phyloP scores from a whole-genome alignment of 352 stramenopile species.

The Pythium volutum region DNA sequence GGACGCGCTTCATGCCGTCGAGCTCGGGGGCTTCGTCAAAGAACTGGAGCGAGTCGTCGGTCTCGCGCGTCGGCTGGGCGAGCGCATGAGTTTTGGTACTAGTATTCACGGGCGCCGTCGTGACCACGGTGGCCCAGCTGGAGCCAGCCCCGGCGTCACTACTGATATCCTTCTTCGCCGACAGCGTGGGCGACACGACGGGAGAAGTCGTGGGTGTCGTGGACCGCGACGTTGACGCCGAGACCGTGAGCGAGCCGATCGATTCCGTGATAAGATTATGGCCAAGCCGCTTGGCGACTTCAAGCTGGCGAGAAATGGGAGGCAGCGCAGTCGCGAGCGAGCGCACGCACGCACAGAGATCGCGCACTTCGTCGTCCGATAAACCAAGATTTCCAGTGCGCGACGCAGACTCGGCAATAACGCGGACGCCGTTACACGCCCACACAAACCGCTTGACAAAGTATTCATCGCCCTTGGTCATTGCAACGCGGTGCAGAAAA shows the following conservation, averaged over 20 bases:
- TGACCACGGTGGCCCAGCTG: conserved; percentile 7
- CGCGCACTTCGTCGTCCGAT: conserved; percentile 7
- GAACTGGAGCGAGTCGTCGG: background rate
- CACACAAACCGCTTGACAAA: conserved; percentile 8
- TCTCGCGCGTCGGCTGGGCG: background rate
- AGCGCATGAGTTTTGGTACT: background rate
- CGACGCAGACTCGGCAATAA: background rate
- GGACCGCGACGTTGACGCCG: conserved; percentile 2
- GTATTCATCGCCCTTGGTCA: background rate
- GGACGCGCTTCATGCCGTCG: conserved; percentile 14
- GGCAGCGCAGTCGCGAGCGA: conserved; percentile 3
- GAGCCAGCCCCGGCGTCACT: background rate
- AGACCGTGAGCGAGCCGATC: conserved; percentile 1
- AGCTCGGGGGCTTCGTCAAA: conserved; percentile 8
- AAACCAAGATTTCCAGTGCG: background rate
- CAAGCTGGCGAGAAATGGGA: background rate
- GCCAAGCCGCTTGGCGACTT: background rate
- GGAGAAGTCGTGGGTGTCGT: conserved; percentile 6
- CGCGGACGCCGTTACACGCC: conserved; percentile 8
- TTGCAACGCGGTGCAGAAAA: background rate
- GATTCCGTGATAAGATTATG: background rate
- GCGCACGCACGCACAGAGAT: conserved; percentile 7
- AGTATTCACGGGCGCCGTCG: background rate
- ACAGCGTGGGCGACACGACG: conserved; percentile 6
- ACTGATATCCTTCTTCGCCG: conserved; percentile 1